A percentile compares a stretch with the other conserved stretches of the same genome.
These are phyloP conservation scores for Cucurbita ficifolia DNA, from an alignment of 306 rosid species.

Conservation along the genomic window DNA sequence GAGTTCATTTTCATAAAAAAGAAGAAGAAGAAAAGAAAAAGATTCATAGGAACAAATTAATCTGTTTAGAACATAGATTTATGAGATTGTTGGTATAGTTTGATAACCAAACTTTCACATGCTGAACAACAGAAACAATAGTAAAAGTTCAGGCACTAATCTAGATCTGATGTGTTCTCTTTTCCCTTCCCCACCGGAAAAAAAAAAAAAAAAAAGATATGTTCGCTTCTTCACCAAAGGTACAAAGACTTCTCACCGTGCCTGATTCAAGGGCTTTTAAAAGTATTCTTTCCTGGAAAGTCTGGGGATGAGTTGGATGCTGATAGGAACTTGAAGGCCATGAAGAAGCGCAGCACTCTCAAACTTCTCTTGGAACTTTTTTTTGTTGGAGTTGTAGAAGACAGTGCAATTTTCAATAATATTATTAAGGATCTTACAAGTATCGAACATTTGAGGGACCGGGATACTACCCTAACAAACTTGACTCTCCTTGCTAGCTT, in stretches of 20 bases:
- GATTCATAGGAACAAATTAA: background rate
- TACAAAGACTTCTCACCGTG: slow-evolving; percentile 88
- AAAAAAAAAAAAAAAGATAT: slow-evolving; percentile 35
- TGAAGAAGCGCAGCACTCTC: slow-evolving; percentile 91
- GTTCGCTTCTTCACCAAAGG: slow-evolving; percentile 98
- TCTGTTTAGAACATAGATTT: background rate
- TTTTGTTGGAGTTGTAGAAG: slow-evolving; percentile 93
- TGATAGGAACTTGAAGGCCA: slow-evolving; percentile 80
- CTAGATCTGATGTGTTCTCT: background rate
- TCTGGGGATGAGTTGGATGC: slow-evolving; percentile 66
- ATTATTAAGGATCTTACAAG: slow-evolving; percentile 85
- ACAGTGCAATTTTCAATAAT: slow-evolving; percentile 55
- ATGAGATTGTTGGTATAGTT: background rate
- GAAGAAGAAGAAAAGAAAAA: background rate
- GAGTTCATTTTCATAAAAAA: no score
- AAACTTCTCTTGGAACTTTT: slow-evolving; percentile 83
- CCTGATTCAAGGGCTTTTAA: slow-evolving; percentile 84
- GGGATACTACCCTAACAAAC: slow-evolving; percentile 84
- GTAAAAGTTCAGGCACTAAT: background rate
- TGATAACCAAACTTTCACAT: background rate
- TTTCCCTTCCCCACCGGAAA: background rate
- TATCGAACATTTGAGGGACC: slow-evolving; percentile 76
- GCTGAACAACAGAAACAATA: background rate
- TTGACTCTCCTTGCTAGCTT: slow-evolving; percentile 98
- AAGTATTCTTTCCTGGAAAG: slow-evolving; percentile 84